Evolutionary conservation across 306 rosid species (phyloP), one percentile per base, ranked within the genome.

Genomic region (Pterocarpus santalinus): DNA sequence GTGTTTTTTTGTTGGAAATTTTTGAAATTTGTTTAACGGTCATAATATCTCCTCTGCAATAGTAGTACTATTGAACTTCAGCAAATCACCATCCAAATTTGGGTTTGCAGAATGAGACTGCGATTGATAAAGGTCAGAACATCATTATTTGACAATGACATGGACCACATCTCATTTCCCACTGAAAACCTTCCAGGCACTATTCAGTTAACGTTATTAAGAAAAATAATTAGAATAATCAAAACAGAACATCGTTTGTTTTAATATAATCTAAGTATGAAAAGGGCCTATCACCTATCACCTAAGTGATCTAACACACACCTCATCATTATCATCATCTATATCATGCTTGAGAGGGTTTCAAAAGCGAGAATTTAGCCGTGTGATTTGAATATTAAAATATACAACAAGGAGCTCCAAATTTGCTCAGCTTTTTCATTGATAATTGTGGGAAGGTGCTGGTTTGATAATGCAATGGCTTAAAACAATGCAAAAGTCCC

Each of bases 401-500:
- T 14, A 65, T 13, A 62, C 34, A 62, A 39, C 0, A 28, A 15
- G 57, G 22, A 30, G 17, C 60, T 30, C 53, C 57, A 15, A 15
- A 8, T 53, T 7, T 12, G 69, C 52, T 55, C 36, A 56, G 69
- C 76, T 56, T 57, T 38, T 6, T 39, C 39, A 36, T 13, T 15
- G 56, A 80, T 80, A 53, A 52, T 72, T 72, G 33, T 39, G 58
- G 36, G 57, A 64, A 63, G n/a, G 72, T 72, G 73, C 34, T 41
- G 15, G 46, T 72, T 47, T 72, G 30, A 72, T 47, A 80, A 69
- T 69, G 61, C 49, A 76, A 76, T 1, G 9, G 0, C 43, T 57
- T 82, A 35, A 46, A 69, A 69, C 58, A 75, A 75, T 11, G 8
- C 41, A 65, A 65, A 56, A 15, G 16, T 5, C 17, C 56, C 17